A percentile compares a stretch with the other conserved stretches of the same genome.
These are phyloP conservation scores for Hyaloscypha finlandica DNA, from an alignment of 495 filamentous ascomycete species.

Conservation along the genomic window DNA sequence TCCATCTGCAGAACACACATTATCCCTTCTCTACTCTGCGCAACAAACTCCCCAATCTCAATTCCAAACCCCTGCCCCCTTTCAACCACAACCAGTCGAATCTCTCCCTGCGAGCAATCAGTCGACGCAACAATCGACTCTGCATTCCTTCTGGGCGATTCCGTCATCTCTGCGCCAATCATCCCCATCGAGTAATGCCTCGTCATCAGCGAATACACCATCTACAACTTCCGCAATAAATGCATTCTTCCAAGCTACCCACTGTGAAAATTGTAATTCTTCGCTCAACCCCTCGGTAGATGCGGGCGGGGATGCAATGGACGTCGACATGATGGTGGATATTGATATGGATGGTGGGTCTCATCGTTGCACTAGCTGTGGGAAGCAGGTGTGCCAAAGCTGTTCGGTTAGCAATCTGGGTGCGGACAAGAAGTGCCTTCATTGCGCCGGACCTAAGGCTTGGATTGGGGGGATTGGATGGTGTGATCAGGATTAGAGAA, in stretches of 20 bases:
- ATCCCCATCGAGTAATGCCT: constrained; percentile 20
- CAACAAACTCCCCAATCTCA: constrained; percentile 23
- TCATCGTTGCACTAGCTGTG: constrained; percentile 25
- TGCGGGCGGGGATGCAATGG: constrained; percentile 22
- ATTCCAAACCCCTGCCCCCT: constrained; percentile 3
- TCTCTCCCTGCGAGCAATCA: constrained; percentile 13
- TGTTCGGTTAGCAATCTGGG: constrained; percentile 33
- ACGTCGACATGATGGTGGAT: constrained; percentile 30
- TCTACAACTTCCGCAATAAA: constrained; percentile 1
- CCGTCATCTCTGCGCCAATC: constrained; percentile 14
- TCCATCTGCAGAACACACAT: constrained; percentile 28
- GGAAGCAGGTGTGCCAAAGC: constrained; percentile 29
- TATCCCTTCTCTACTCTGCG: constrained; percentile 31
- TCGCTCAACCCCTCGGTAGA: constrained; percentile 7
- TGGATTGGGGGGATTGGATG: constrained; percentile 27
- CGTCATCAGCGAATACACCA: constrained; percentile 17
- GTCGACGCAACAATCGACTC: constrained; percentile 26
- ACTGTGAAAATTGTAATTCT: constrained; percentile 32
- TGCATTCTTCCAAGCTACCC: constrained; percentile 18
- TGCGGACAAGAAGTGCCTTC: constrained; percentile 27
- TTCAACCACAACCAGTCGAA: constrained; percentile 8
- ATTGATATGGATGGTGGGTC: constrained; percentile 16
- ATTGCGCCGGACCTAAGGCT: constrained; percentile 22
- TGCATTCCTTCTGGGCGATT: constrained; percentile 32
- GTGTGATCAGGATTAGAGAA: constrained; percentile 15